Evolutionary conservation across 163 green algal species (phyloP), one percentile per base, ranked within the genome.

Genomic region (Dunaliella salina): DNA sequence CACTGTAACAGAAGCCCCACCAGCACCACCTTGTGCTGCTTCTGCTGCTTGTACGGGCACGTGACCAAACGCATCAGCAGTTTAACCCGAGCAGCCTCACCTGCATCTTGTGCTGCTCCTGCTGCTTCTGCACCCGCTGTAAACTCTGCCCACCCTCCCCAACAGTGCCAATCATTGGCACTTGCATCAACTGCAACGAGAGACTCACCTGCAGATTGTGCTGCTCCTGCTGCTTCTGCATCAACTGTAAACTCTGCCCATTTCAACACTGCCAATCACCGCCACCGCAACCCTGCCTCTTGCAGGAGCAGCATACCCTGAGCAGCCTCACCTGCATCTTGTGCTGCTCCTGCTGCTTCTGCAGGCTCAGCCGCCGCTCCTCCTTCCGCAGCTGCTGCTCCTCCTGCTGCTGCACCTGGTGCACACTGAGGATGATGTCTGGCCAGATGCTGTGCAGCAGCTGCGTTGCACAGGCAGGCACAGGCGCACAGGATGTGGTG

Each of bases 181-280:
- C n/a, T n/a, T n/a, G n/a, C n/a, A n/a, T n/a, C n/a, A n/a, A n/a
- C n/a, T n/a, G n/a, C n/a, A n/a, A n/a, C n/a, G n/a, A n/a, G n/a
- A n/a, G 18, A 69, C 57, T 18, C 18, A 69, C 57, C 57, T 75
- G 75, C 75, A 81, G 75, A 8, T 40, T 35, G 32, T 15, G 32
- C 30, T 26, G 75, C 30, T 81, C 30, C 75, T 35, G 30, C 75
- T 46, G 45, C 80, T n/a, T 83, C 80, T 83, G 80, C 80, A 46
- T 1, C 63, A 69, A 69, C 57, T 18, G 18, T 69, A 15, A 15
- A 69, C 18, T 18, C 57, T 26, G 15, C 57, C 57, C 57, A 15
- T 18, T 18, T 18, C 57, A 15, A 69, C 57, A 69, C 57, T n/a
- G 18, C 57, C 15, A 69, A 69, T 18, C 57, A 69, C 57, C 57